These are phyloP conservation scores for Phytophthora idaei DNA, from an alignment of 352 stramenopile genomes.

Conservation along the genomic window DNA sequence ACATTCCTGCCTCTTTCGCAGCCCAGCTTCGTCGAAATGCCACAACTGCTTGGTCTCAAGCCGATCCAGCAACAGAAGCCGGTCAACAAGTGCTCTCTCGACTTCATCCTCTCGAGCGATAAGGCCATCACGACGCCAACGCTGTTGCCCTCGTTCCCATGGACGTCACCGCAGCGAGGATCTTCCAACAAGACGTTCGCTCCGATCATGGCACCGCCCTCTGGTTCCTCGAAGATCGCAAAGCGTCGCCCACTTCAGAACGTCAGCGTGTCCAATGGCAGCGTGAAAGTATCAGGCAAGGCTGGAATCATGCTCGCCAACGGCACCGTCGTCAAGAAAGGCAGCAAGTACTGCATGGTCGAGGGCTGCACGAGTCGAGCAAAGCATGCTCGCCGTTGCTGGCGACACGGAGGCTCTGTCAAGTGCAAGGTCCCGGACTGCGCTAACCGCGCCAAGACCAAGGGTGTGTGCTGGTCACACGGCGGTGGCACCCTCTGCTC, in stretches of 20 bases:
- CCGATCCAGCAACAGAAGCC: conserved; percentile 27
- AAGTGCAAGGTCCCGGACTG: conserved; percentile 65
- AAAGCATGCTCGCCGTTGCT: conserved; percentile 59
- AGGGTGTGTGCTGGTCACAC: conserved; percentile 69
- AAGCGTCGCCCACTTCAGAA: conserved; percentile 36
- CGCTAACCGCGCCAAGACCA: conserved; percentile 62
- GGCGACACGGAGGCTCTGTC: conserved; percentile 63
- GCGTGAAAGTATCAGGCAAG: conserved; percentile 36
- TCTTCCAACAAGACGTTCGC: conserved; percentile 46
- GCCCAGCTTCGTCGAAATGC: conserved; percentile 45
- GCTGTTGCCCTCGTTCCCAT: conserved; percentile 30
- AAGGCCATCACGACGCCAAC: conserved; percentile 30
- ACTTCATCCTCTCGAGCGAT: conserved; percentile 53
- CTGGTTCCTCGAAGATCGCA: conserved; percentile 38
- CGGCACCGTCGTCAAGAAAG: conserved; percentile 46
- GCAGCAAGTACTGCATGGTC: conserved; percentile 63
- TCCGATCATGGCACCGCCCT: conserved; percentile 33
- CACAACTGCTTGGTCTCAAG: conserved; percentile 40
- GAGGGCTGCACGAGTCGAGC: conserved; percentile 57
- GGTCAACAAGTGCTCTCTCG: conserved; percentile 56
- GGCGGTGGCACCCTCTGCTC: conserved; percentile 61
- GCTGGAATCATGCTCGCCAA: conserved; percentile 23
- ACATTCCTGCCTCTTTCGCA: conserved; percentile 47
- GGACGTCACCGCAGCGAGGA: conserved; percentile 39
- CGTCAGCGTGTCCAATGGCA: conserved; percentile 34